phyloP scores from a whole-genome alignment of 345 rosid species.

The Linum usitatissimum region DNA sequence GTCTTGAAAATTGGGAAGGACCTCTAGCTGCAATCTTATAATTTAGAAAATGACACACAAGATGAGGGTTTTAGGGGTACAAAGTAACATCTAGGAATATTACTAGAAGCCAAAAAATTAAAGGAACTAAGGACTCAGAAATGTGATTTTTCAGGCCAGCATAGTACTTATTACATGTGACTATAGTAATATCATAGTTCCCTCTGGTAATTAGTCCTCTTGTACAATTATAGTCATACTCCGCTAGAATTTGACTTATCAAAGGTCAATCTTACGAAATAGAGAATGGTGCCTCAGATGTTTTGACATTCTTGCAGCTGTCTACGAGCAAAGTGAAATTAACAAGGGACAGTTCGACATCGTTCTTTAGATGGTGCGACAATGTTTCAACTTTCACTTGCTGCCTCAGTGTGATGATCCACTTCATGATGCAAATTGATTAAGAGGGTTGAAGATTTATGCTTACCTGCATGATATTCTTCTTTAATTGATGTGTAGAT shows the following conservation, averaged over 20 bases:
- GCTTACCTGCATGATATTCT: conserved; percentile 54
- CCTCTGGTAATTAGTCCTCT: not conserved
- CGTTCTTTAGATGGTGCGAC: not conserved
- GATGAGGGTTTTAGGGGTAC: not conserved
- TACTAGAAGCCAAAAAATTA: not conserved
- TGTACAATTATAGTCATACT: too few species aligned
- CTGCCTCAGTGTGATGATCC: not conserved
- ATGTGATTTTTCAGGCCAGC: not conserved
- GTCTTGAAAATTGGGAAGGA: not conserved
- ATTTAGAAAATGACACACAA: not conserved
- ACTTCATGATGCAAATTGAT: not conserved
- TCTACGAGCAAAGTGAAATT: not conserved
- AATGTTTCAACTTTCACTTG: conserved; percentile 11
- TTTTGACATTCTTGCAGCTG: not conserved
- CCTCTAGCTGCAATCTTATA: not conserved
- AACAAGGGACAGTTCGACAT: not conserved
- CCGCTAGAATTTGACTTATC: not conserved
- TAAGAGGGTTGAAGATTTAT: not conserved
- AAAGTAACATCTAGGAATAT: not conserved
- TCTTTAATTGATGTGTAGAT: conserved; percentile 17
- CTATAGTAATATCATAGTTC: too few species aligned
- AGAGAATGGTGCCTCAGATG: not conserved
- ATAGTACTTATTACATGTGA: not conserved
- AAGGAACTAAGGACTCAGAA: not conserved
- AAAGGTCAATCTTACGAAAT: not conserved